Evolutionary conservation across 192 early-diverging fungal species (phyloP).

Genomic region (Paraglomus occultum): DNA sequence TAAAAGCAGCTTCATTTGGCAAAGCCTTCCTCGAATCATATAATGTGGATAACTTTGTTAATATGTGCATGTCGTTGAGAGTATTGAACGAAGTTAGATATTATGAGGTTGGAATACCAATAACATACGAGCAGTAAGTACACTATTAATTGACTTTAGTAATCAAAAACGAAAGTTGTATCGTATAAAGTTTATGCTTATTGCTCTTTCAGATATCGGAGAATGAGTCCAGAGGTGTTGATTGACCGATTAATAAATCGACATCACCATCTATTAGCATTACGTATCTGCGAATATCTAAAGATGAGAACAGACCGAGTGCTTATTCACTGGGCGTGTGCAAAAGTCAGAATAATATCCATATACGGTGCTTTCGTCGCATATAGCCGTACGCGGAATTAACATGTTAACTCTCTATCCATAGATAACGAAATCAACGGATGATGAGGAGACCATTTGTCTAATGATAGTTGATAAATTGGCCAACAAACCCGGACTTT

Average conservation of each 20-base stretch:
- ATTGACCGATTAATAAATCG: conserved; percentile 82
- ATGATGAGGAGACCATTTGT: conserved; percentile 87
- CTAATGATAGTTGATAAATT: conserved; percentile 79
- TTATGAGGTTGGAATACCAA: conserved; percentile 84
- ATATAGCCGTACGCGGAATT: not conserved
- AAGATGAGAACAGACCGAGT: conserved; percentile 77
- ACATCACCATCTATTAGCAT: conserved; percentile 81
- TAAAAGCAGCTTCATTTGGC: conserved; percentile 92
- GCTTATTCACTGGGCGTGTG: conserved; percentile 95
- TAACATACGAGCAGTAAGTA: conserved; percentile 81
- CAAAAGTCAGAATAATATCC: conserved; percentile 58
- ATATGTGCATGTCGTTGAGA: conserved; percentile 81
- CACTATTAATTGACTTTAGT: conserved; percentile 1
- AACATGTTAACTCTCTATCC: conserved; percentile 26
- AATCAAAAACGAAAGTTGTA: not conserved
- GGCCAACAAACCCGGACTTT: conserved; percentile 66
- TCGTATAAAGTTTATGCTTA: conserved; percentile 34
- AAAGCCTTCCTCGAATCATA: conserved; percentile 89
- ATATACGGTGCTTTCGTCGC: not conserved
- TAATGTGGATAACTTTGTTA: conserved; percentile 81
- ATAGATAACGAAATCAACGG: conserved; percentile 74
- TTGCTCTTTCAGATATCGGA: conserved; percentile 52
- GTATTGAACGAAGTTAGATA: conserved; percentile 88
- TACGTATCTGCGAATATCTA: conserved; percentile 81
- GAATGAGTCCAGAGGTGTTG: conserved; percentile 77